Conservation (phyloP, 2,329 filamentous ascomycete genomes). For the Phoma herbarum region DNA sequence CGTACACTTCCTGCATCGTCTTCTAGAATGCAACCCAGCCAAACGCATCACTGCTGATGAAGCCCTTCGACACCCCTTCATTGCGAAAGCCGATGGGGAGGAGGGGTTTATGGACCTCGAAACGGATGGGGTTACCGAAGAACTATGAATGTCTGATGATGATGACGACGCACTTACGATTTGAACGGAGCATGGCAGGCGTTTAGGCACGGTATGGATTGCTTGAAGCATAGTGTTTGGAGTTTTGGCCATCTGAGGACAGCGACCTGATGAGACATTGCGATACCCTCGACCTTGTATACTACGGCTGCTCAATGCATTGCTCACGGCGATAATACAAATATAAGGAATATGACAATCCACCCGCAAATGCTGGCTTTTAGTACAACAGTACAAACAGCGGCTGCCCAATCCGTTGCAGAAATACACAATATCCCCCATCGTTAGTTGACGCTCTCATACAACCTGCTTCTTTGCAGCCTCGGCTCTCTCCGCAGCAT, state of each 20-base stretch:
- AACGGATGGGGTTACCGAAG: conserved; percentile 41
- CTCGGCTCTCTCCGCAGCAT: conserved; percentile 37
- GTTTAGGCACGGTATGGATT: conserved; percentile 22
- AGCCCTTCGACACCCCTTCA: conserved; percentile 76
- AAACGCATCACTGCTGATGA: conserved; percentile 78
- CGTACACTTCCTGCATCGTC: conserved; percentile 73
- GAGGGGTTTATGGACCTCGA: conserved; percentile 44
- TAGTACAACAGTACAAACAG: conserved; percentile 13
- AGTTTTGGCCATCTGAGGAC: conserved; percentile 38
- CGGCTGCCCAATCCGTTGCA: conserved; percentile 1
- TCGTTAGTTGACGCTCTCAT: conserved; percentile 11
- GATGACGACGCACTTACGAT: conserved; percentile 27
- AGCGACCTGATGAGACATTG: conserved; percentile 32
- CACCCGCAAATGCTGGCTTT: conserved; percentile 11
- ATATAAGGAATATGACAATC: conserved; percentile 19
- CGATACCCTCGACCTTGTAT: conserved; percentile 46
- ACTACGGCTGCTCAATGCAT: conserved; percentile 18
- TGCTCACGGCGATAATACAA: conserved; percentile 16
- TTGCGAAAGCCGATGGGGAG: conserved; percentile 53
- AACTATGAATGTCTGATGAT: conserved; percentile 25
- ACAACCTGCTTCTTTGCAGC: conserved; percentile 34
- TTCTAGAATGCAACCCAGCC: conserved; percentile 78
- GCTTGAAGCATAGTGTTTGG: conserved; percentile 36
- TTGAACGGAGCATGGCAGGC: conserved; percentile 37
- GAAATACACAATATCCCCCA: conserved; percentile 20